Percentiles rank a stretch among this genome's conserved stretches.
Evolutionary conservation across 2,329 filamentous ascomycete species (phyloP).

Genomic region (Onygenales sp.): DNA sequence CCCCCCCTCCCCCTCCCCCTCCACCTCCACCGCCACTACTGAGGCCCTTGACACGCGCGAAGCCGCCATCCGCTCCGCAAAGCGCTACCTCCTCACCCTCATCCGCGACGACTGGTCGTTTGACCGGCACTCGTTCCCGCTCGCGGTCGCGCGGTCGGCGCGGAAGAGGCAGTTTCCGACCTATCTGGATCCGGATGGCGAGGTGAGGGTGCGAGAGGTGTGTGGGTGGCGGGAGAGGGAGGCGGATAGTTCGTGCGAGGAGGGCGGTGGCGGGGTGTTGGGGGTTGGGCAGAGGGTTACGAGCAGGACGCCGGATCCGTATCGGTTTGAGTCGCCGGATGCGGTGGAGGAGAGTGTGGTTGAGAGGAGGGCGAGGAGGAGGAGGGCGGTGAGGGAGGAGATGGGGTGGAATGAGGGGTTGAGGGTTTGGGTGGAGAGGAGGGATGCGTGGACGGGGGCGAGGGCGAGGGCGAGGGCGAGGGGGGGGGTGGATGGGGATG

Average conservation of each 20-base stretch:
- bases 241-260: slow-evolving; percentile 11
- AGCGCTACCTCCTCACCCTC: slow-evolving; percentile 29
- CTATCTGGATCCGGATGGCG: not conserved
- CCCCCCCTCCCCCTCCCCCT: slow-evolving; percentile 8
- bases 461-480: slow-evolving; percentile 5
- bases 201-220: slow-evolving; percentile 3
- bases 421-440: slow-evolving; percentile 64
- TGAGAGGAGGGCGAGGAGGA: slow-evolving; percentile 46
- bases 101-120: slow-evolving; percentile 36
- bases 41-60: slow-evolving; percentile 24
- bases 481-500: slow-evolving; percentile 4
- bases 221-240: slow-evolving; percentile 12
- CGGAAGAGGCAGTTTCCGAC: not conserved
- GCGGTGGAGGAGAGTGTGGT: slow-evolving; percentile 30
- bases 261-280: not conserved
- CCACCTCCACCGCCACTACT: not conserved
- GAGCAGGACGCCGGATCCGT: slow-evolving; percentile 16
- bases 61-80: slow-evolving; percentile 31
- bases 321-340: slow-evolving; percentile 33
- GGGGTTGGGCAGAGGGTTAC: not conserved
- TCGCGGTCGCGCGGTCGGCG: slow-evolving; percentile 2
- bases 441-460: slow-evolving; percentile 81
- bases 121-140: slow-evolving; percentile 11
- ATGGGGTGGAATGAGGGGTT: slow-evolving; percentile 72
- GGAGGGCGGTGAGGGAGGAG: slow-evolving; percentile 53